These are phyloP conservation scores for Dioscorea zingiberensis DNA, from an alignment of 106 monocot genomes.

Conservation along the genomic window DNA sequence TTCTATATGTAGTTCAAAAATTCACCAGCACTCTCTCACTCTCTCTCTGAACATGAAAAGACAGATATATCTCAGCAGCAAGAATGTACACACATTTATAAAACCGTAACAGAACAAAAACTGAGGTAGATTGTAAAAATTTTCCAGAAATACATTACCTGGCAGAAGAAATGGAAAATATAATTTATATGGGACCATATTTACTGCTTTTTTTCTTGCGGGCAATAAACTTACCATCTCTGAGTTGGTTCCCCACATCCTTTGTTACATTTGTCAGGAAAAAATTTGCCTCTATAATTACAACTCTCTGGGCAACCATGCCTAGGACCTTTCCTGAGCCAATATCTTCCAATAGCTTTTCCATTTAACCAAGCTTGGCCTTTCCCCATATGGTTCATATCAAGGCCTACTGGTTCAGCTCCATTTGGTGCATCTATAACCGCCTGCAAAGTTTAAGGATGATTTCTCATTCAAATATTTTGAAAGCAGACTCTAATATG, in stretches of 20 bases:
- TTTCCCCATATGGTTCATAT: constrained; percentile 93
- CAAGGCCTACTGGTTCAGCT: constrained; percentile 79
- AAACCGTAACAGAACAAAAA: neutral
- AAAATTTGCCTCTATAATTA: constrained; percentile 82
- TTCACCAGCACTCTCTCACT: too few species aligned
- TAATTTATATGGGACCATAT: neutral
- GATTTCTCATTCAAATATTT: too few species aligned
- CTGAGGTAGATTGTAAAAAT: neutral
- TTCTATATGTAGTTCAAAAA: too few species aligned
- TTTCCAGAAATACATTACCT: neutral
- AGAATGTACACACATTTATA: neutral
- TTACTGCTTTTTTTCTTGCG: neutral
- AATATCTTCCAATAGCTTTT: constrained; percentile 84
- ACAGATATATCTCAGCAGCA: neutral
- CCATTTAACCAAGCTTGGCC: constrained; percentile 93
- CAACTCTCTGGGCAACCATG: constrained; percentile 51
- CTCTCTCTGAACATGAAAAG: too few species aligned
- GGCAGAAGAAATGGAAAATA: neutral
- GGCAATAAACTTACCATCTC: constrained; percentile 66
- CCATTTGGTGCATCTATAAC: constrained; percentile 58
- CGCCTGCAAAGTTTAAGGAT: constrained; percentile 27
- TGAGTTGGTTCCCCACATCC: constrained; percentile 93
- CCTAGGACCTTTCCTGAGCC: constrained; percentile 58
- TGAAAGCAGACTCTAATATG: too few species aligned
- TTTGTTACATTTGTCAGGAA: constrained; percentile 75